Evolutionary conservation across 768 basidiomycete genomes (phyloP), one percentile per base, ranked within the genome.

Genomic region (Boletus tomentosulus): DNA sequence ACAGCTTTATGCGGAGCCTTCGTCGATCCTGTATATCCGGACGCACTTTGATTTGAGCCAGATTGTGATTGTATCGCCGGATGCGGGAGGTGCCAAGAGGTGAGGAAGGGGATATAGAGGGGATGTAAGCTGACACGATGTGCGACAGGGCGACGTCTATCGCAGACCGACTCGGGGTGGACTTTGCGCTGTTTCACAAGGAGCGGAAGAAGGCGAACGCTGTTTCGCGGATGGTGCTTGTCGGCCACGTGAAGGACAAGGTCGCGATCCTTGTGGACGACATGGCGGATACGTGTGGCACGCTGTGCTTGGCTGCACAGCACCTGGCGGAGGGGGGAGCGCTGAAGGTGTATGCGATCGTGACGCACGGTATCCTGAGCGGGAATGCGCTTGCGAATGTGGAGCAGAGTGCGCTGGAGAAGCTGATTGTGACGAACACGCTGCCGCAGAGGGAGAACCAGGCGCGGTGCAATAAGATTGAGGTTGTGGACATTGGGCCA

Each of bases 181-280:
- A 98, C 66, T 98, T 99, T 75, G 97, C 97, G 25, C 77, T 99
- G 51, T 98, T 98, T 79, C 97, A 99, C 83, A 95, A 98, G 69
- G 97, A 99, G 78, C 89, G 96, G 56, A 94, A 95, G 77, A 94
- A 92, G 74, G 92, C 92, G 30, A 96, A 95, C 71, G 88, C 92
- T 58, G 92, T 96, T 7, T 93, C 92, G 56, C 84, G 93, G 52
- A 94, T 95, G 93, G 83, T 94, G 52, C 84, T 99, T 48, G 96
- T 99, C 43, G 97, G 97, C 1, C 86, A 92, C 64, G 94, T 95
- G 57, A 85, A 83, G 67, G 93, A 86, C 67, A 94, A 98, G 75
- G 80, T 85, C 41, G 97, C 95, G 50, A 94, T 99, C 54, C 78
- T 99, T 28, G 89, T 98, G 43, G 97, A 98, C 76, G 97, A 99